phyloP scores from a whole-genome alignment of 805 yeast genomes.

The Saccharomycopsis sp. region DNA sequence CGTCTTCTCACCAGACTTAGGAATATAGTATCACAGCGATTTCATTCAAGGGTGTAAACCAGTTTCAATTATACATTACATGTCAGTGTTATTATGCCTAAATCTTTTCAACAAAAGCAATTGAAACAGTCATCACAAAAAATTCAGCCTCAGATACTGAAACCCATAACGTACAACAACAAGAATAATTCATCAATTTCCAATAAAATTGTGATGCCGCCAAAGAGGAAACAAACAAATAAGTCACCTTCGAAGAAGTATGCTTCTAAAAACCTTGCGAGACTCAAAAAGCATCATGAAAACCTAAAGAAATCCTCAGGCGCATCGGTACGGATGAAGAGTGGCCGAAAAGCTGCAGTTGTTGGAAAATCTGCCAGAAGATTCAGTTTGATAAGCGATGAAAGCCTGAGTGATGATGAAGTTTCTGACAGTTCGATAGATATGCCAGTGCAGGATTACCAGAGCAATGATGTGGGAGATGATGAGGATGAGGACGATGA shows the following conservation, averaged over 20 bases:
- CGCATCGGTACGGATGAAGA: neutral
- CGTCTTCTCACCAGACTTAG: too few species aligned
- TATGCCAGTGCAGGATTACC: slow-evolving; percentile 20
- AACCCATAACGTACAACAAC: too few species aligned
- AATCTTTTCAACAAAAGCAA: too few species aligned
- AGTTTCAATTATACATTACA: too few species aligned
- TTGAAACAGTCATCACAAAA: too few species aligned
- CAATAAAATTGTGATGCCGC: too few species aligned
- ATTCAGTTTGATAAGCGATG: slow-evolving; percentile 36
- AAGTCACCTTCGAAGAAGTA: slow-evolving; percentile 1
- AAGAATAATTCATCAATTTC: too few species aligned
- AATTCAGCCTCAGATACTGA: too few species aligned
- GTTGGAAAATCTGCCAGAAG: slow-evolving; percentile 25
- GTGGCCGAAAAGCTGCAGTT: neutral
- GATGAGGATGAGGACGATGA: slow-evolving; percentile 32
- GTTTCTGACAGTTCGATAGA: slow-evolving; percentile 24
- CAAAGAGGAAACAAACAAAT: neutral
- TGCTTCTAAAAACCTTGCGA: neutral
- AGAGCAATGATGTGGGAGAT: slow-evolving; percentile 29
- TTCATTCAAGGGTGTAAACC: too few species aligned
- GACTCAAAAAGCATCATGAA: neutral
- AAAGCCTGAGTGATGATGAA: slow-evolving; percentile 23
- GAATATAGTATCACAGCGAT: too few species aligned
- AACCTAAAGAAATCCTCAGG: neutral
- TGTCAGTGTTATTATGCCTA: too few species aligned